phyloP scores from a whole-genome alignment of 1,139 yeast genomes.

The Petasospora fabianii region DNA sequence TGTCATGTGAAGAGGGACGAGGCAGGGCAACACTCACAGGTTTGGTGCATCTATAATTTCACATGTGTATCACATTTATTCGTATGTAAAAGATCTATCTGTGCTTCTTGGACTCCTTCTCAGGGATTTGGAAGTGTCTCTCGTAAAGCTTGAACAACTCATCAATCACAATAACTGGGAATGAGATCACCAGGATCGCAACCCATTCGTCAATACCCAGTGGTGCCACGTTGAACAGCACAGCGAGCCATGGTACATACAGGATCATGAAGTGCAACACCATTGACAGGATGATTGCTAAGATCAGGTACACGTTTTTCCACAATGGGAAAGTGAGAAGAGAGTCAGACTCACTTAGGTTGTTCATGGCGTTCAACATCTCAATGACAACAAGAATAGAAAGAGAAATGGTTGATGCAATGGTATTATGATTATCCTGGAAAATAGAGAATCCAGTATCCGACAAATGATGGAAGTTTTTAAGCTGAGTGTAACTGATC shows the following conservation, averaged over 20 bases:
- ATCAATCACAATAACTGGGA: conserved; percentile 36
- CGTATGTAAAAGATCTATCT: background rate
- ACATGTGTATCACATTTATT: too few relatives aligned
- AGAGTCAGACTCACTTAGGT: conserved; percentile 37
- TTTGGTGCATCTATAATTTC: too few relatives aligned
- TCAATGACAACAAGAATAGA: conserved; percentile 38
- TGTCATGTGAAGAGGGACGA: too few relatives aligned
- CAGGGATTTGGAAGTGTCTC: conserved; percentile 19
- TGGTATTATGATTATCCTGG: conserved; percentile 24
- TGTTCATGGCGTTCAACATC: conserved; percentile 40
- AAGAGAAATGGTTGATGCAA: conserved; percentile 38
- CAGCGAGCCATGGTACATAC: conserved; percentile 33
- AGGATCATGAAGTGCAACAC: conserved; percentile 32
- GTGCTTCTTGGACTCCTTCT: conserved; percentile 2
- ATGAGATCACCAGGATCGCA: conserved; percentile 32
- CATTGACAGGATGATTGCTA: conserved; percentile 35
- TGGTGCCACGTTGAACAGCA: conserved; percentile 33
- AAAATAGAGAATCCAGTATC: conserved; percentile 35
- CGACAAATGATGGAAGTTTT: conserved; percentile 35
- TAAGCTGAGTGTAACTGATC: conserved; percentile 31
- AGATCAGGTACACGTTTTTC: conserved; percentile 35
- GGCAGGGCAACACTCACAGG: too few relatives aligned
- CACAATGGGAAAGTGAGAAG: conserved; percentile 36
- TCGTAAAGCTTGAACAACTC: conserved; percentile 35
- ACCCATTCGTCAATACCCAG: conserved; percentile 34